These are phyloP conservation scores for Sideroxylon spinosum DNA, from an alignment of 179 eudicot genomes.

Conservation along the genomic window DNA sequence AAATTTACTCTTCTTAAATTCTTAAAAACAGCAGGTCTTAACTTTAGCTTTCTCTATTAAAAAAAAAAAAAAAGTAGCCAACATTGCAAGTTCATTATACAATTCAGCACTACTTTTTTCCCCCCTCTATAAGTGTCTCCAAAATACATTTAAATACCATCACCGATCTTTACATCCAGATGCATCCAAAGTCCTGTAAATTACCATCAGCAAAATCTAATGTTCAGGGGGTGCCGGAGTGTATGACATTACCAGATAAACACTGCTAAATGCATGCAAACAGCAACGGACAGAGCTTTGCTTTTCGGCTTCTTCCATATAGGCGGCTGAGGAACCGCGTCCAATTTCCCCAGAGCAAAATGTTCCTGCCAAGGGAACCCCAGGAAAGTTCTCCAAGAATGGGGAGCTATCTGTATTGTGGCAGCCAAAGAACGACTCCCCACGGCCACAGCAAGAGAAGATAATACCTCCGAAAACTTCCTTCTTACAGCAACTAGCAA, in stretches of 20 bases:
- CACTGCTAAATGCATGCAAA: slow-evolving; percentile 57
- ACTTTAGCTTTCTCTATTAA: no score
- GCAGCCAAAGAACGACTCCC: slow-evolving; percentile 47
- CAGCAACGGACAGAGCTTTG: slow-evolving; percentile 25
- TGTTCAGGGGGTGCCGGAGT: slow-evolving; percentile 20
- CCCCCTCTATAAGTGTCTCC: no score
- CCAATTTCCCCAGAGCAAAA: slow-evolving; percentile 74
- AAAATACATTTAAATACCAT: no score
- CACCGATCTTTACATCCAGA: neutral
- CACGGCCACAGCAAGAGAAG: slow-evolving; percentile 81
- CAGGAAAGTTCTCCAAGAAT: slow-evolving; percentile 69
- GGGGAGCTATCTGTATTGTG: slow-evolving; percentile 67
- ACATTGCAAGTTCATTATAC: no score
- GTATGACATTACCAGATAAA: slow-evolving; percentile 66
- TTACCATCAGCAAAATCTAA: slow-evolving; percentile 8
- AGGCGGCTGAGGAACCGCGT: slow-evolving; percentile 43
- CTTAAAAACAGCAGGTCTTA: no score
- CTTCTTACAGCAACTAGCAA: slow-evolving; percentile 19
- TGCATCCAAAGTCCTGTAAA: neutral
- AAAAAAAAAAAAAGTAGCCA: no score
- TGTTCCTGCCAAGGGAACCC: slow-evolving; percentile 54
- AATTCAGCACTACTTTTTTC: no score
- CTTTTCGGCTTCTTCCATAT: slow-evolving; percentile 26
- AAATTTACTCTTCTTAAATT: no score
- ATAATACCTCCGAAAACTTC: slow-evolving; percentile 67